Percentiles rank a stretch among this genome's conserved stretches.
phyloP scores from a whole-genome alignment of 768 basidiomycete species.

The Gyrodon lividus region DNA sequence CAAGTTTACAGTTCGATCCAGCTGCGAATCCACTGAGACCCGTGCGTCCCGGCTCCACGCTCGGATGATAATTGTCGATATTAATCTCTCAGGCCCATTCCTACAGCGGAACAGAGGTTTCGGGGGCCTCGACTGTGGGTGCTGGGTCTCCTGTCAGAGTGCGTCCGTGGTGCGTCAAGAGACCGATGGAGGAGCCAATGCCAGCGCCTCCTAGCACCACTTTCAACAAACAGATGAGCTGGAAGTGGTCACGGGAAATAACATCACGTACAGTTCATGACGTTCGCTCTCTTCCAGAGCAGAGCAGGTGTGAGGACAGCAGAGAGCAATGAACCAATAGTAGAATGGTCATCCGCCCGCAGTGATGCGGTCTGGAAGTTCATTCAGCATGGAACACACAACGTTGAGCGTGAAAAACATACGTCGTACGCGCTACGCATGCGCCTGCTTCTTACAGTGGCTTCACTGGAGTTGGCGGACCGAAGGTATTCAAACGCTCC shows the following conservation, averaged over 20 bases:
- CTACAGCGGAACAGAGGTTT: constrained; percentile 19
- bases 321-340: constrained; percentile 66
- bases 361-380: constrained; percentile 50
- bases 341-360: constrained; percentile 71
- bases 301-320: constrained; percentile 66
- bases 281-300: constrained; percentile 66
- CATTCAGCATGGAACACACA: constrained; percentile 1
- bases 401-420: constrained; percentile 11
- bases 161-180: constrained; percentile 55
- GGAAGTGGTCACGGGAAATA: neutral
- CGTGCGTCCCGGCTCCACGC: neutral
- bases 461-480: constrained; percentile 52
- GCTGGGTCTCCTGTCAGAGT: constrained; percentile 54
- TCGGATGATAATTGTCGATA: neutral
- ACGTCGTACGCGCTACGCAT: constrained; percentile 61
- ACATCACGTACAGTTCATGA: constrained; percentile 54
- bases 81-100: neutral
- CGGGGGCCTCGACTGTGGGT: constrained; percentile 38
- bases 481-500: constrained; percentile 63
- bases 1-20: neutral
- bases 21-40: neutral
- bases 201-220: constrained; percentile 74
- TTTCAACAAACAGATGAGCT: constrained; percentile 25
- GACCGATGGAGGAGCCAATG: constrained; percentile 59
- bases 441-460: constrained; percentile 48